A percentile compares a stretch with the other conserved stretches of the same genome.
These are phyloP conservation scores for Podaxis rugospora DNA, from an alignment of 768 basidiomycete species.

Conservation along the genomic window DNA sequence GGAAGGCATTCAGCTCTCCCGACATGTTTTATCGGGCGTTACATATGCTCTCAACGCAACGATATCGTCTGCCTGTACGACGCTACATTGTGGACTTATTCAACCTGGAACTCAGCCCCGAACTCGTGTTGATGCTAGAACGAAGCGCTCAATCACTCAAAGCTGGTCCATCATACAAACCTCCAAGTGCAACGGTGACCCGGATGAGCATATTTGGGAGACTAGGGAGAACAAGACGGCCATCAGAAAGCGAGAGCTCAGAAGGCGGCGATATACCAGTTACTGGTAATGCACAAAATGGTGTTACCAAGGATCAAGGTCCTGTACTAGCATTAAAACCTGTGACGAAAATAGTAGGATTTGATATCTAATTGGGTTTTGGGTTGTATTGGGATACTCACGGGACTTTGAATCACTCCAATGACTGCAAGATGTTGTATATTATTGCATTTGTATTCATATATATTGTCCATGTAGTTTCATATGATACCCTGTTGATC, in stretches of 20 bases:
- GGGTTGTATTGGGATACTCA: background rate
- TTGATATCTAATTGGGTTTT: constrained; percentile 27
- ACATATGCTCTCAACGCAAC: constrained; percentile 82
- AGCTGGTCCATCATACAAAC: constrained; percentile 32
- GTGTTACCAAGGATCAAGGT: constrained; percentile 34
- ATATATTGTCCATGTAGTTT: background rate
- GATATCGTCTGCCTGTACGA: constrained; percentile 89
- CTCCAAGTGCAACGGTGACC: constrained; percentile 34
- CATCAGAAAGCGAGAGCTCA: constrained; percentile 57
- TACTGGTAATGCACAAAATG: constrained; percentile 37
- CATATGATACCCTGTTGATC: background rate
- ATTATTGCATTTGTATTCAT: background rate
- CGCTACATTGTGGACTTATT: constrained; percentile 93
- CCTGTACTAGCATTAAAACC: constrained; percentile 58
- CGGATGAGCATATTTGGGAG: constrained; percentile 63
- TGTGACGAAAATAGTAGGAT: constrained; percentile 56
- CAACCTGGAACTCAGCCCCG: constrained; percentile 69
- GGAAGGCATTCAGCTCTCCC: constrained; percentile 71
- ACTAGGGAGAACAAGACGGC: constrained; percentile 41
- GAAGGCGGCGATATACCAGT: constrained; percentile 48
- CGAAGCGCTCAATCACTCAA: constrained; percentile 49
- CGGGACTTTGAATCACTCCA: background rate
- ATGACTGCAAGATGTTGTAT: background rate
- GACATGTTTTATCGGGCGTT: constrained; percentile 81
- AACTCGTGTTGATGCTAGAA: constrained; percentile 50